Base-by-base conservation (phyloP, 73 alveolate species). In the Paramecium tetraurelia region DNA sequence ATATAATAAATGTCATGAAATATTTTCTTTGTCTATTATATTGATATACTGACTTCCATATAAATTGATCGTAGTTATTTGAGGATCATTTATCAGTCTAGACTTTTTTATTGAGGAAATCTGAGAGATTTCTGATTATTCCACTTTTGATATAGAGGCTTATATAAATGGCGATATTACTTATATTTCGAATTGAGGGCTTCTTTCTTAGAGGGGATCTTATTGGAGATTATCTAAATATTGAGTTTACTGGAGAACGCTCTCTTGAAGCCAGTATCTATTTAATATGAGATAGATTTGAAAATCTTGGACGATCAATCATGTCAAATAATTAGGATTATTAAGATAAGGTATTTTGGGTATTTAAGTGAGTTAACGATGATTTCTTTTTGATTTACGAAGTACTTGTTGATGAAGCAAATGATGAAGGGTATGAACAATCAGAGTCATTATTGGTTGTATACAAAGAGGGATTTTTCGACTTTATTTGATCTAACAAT, bases 331-430 rank as follows among this genome's bases (percentile, higher is more conserved):
- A 41, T 75, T 75, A 41, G 16, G 87, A 75, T 11, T 75, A n/a
- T 75, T 75, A 38, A 9, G 58, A 29, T 33, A 29, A 18, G 0
- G 57, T 35, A 3, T 53, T 53, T 53, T 18, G 69, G 21, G 69
- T 18, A 41, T 33, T 38, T 75, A 41, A 41, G 21, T 38, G 59
- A 29, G 58, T 21, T 29, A 75, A 12, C 6, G 87, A 75, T 6
- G 87, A 41, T 41, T 75, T 75, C 46, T 75, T 75, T 41, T 75
- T 75, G n/a, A 75, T 75, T 41, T 75, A 75, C 12, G 87, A 75
- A 38, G 87, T 75, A 41, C 87, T 75, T 21, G 87, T 75, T 36
- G 87, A 75, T 75, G 87, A 75, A 7, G 87, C 87, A 75, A 75
- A 75, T 5, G 87, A 75, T 75, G 87, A 75, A 12, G 87, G 87